Percentiles rank a stretch among this genome's conserved stretches.
phyloP scores from a whole-genome alignment of 2,329 filamentous ascomycete species.

The Microsporum audouinii region DNA sequence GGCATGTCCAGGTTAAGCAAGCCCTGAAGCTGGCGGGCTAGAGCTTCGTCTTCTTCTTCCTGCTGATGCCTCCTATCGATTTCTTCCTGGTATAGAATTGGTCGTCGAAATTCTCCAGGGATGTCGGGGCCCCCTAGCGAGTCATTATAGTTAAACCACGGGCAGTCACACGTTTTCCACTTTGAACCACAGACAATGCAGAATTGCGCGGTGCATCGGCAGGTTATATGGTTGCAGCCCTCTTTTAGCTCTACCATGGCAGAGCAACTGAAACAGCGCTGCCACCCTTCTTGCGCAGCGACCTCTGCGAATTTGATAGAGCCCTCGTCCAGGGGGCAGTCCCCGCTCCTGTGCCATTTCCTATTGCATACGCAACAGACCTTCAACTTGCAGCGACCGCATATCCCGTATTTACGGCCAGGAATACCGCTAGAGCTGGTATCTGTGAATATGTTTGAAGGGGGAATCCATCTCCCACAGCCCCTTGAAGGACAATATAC shows the following conservation, averaged over 20 bases:
- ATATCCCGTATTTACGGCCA: slow-evolving; percentile 56
- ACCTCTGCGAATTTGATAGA: slow-evolving; percentile 43
- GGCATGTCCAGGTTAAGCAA: background rate
- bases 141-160: slow-evolving; percentile 59
- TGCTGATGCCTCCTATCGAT: slow-evolving; percentile 38
- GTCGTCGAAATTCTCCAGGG: slow-evolving; percentile 54
- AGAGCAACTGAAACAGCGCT: slow-evolving; percentile 66
- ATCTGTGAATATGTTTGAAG: slow-evolving; percentile 52
- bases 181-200: slow-evolving; percentile 74
- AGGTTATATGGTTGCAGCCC: slow-evolving; percentile 81
- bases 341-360: slow-evolving; percentile 57
- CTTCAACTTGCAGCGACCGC: slow-evolving; percentile 58
- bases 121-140: slow-evolving; percentile 56
- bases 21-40: slow-evolving; percentile 42
- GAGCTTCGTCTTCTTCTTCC: slow-evolving; percentile 39
- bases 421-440: slow-evolving; percentile 32
- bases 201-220: slow-evolving; percentile 71
- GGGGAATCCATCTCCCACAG: slow-evolving; percentile 72
- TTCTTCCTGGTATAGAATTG: slow-evolving; percentile 38
- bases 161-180: slow-evolving; percentile 76
- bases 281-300: slow-evolving; percentile 62
- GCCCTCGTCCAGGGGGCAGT: slow-evolving; percentile 51
- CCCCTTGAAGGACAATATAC: slow-evolving; percentile 63
- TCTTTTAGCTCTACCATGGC: slow-evolving; percentile 68
- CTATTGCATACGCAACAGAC: slow-evolving; percentile 64